Conservation (phyloP, 495 filamentous ascomycete genomes). For the Daldinia bambusicola region DNA sequence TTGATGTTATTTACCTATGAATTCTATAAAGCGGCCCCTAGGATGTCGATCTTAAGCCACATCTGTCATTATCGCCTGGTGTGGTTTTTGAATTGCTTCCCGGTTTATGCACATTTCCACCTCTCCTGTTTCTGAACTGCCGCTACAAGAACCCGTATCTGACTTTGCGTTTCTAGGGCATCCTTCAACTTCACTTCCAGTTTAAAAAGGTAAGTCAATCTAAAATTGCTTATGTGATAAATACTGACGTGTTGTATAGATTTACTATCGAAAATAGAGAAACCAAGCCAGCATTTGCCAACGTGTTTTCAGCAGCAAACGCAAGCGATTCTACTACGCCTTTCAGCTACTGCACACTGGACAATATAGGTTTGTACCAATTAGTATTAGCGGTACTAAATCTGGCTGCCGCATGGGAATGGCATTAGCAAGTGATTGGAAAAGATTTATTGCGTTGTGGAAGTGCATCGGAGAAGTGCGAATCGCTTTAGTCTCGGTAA, state of each 20-base stretch:
- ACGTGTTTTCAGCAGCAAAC: neutral
- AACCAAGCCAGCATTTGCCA: conserved; percentile 39
- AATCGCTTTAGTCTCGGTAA: conserved; percentile 22
- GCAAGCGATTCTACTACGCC: neutral
- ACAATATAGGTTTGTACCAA: conserved; percentile 14
- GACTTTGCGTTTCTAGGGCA: conserved; percentile 69
- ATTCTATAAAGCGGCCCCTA: conserved; percentile 20
- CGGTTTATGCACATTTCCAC: conserved; percentile 19
- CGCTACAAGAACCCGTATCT: conserved; percentile 27
- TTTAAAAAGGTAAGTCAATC: conserved; percentile 77
- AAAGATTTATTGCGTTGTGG: neutral
- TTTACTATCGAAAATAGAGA: conserved; percentile 72
- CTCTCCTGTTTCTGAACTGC: conserved; percentile 23
- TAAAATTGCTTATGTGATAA: neutral
- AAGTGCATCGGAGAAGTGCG: conserved; percentile 16
- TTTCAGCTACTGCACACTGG: conserved; percentile 14
- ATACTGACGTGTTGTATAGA: conserved; percentile 61
- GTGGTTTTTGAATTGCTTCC: conserved; percentile 17
- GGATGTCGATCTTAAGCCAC: conserved; percentile 37
- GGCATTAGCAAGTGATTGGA: conserved; percentile 4
- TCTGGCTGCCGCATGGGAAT: neutral
- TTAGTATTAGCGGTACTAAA: neutral
- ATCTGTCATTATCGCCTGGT: conserved; percentile 22
- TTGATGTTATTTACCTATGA: neutral
- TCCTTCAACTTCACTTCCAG: conserved; percentile 96